These are phyloP conservation scores for Hymenochaete sp. DNA, from an alignment of 1,284 basidiomycete genomes.

Conservation along the genomic window DNA sequence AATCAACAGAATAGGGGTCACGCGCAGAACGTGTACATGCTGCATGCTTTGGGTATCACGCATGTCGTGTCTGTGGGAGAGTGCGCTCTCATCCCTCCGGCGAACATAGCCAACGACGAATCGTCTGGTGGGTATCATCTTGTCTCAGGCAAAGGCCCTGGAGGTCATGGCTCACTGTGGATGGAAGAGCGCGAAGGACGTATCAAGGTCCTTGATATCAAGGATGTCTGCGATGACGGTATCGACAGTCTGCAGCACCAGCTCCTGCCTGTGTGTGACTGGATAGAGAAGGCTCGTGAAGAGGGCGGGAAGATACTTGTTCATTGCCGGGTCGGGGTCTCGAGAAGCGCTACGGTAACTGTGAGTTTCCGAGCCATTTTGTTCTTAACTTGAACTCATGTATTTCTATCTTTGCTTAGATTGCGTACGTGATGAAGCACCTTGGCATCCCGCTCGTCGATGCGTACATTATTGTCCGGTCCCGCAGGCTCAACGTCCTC, in stretches of 20 bases:
- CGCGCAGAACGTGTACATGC: slow-evolving; percentile 91
- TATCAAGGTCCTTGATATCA: slow-evolving; percentile 84
- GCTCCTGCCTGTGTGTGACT: slow-evolving; percentile 80
- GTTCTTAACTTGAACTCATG: neutral
- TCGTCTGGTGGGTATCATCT: slow-evolving; percentile 31
- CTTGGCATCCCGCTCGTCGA: slow-evolving; percentile 83
- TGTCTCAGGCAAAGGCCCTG: slow-evolving; percentile 37
- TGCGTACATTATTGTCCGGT: slow-evolving; percentile 86
- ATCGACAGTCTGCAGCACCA: slow-evolving; percentile 90
- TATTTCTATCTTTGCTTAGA: slow-evolving; percentile 29
- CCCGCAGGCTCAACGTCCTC: slow-evolving; percentile 71
- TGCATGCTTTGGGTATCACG: slow-evolving; percentile 91
- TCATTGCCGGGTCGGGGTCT: slow-evolving; percentile 94
- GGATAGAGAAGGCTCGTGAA: slow-evolving; percentile 82
- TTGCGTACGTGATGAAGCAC: slow-evolving; percentile 96
- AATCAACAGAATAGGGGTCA: slow-evolving; percentile 61
- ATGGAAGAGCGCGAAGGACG: slow-evolving; percentile 80
- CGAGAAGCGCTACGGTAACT: slow-evolving; percentile 86
- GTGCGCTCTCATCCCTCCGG: slow-evolving; percentile 73
- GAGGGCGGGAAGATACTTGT: slow-evolving; percentile 87
- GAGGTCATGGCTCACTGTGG: slow-evolving; percentile 70
- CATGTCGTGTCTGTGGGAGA: slow-evolving; percentile 98
- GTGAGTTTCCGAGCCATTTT: slow-evolving; percentile 34
- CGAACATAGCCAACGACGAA: slow-evolving; percentile 26
- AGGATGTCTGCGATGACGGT: slow-evolving; percentile 88